Percentiles rank a stretch among this genome's conserved stretches.
phyloP scores from a whole-genome alignment of 2,329 filamentous ascomycete genomes.

The Sphaerulina musiva region DNA sequence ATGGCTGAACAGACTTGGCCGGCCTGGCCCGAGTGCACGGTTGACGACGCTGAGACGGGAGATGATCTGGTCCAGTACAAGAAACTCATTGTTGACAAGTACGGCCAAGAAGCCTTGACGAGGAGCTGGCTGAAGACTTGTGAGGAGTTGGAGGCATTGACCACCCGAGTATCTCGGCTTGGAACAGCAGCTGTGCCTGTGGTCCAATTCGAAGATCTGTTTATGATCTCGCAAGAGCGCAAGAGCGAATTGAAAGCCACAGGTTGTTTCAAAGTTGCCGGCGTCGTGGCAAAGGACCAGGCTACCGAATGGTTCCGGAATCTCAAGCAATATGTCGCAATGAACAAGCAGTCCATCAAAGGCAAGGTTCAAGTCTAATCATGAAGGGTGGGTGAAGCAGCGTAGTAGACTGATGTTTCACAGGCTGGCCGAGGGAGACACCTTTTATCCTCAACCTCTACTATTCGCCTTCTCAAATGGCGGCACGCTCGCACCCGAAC shows the following conservation, averaged over 20 bases:
- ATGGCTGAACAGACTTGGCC: background rate
- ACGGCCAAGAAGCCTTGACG: constrained; percentile 7
- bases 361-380: background rate
- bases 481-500: constrained; percentile 10
- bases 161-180: background rate
- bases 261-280: constrained; percentile 12
- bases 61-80: constrained; percentile 9
- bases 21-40: constrained; percentile 9
- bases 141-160: constrained; percentile 5
- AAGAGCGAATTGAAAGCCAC: constrained; percentile 9
- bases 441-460: constrained; percentile 13
- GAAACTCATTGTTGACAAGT: constrained; percentile 4
- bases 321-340: constrained; percentile 7
- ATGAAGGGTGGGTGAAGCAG: no score
- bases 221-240: background rate
- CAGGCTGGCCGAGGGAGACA: constrained; percentile 9
- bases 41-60: constrained; percentile 5
- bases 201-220: constrained; percentile 5
- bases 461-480: constrained; percentile 10
- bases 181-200: constrained; percentile 7
- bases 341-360: constrained; percentile 4
- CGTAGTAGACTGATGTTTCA: no score
- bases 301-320: constrained; percentile 9
- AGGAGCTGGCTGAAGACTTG: constrained; percentile 9
- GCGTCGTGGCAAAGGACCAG: constrained; percentile 7